Percentiles rank a stretch among this genome's conserved stretches.
Conservation (phyloP, 2,329 filamentous ascomycete species). For the Aplosporella prunicola region DNA sequence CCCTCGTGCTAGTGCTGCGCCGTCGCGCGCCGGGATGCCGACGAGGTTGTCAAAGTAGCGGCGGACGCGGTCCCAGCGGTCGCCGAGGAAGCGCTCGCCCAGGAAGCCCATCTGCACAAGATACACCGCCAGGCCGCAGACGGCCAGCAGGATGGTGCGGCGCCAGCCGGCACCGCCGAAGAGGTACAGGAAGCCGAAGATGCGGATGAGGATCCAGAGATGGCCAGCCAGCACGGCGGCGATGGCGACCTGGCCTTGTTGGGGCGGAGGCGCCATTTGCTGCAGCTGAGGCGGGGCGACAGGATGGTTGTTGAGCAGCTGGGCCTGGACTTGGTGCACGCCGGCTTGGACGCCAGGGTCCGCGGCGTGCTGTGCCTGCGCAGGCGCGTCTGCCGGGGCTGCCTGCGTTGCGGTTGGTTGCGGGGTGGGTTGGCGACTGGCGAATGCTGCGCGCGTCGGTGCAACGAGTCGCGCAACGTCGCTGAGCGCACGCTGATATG, state of each 20-base stretch:
- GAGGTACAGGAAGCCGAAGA: slow-evolving; percentile 48
- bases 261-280: background rate
- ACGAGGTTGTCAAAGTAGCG: slow-evolving; percentile 32
- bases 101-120: slow-evolving; percentile 21
- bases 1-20: background rate
- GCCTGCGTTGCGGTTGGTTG: background rate
- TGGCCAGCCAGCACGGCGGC: slow-evolving; percentile 34
- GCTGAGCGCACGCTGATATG: slow-evolving; percentile 6
- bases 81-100: slow-evolving; percentile 17
- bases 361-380: too few relatives aligned
- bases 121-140: slow-evolving; percentile 27
- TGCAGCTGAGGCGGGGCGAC: background rate
- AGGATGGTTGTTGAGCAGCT: too few relatives aligned
- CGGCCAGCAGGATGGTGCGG: slow-evolving; percentile 22
- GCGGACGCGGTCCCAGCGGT: slow-evolving; percentile 19
- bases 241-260: background rate
- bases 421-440: background rate
- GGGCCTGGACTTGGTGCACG: too few relatives aligned
- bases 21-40: background rate
- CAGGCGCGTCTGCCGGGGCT: background rate
- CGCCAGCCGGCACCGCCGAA: slow-evolving; percentile 33
- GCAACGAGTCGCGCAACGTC: background rate
- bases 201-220: slow-evolving; percentile 45
- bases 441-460: background rate
- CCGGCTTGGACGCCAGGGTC: too few relatives aligned